Evolutionary conservation across 805 yeast genomes (phyloP), one percentile per base, ranked within the genome.

Genomic region (Yarrowia yakushimensis): DNA sequence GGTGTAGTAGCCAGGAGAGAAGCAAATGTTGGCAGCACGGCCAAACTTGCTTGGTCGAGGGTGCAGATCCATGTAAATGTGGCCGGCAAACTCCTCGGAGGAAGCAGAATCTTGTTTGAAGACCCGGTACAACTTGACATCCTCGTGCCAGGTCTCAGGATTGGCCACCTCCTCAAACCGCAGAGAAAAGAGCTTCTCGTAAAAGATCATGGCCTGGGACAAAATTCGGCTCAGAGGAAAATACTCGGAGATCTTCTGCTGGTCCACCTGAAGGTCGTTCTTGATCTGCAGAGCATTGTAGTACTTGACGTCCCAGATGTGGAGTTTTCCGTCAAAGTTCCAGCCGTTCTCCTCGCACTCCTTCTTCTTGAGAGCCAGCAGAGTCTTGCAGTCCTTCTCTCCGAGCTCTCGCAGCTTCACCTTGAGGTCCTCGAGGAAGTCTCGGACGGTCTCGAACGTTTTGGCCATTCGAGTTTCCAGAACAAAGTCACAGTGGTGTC

Each of bases 21-120:
- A 72, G 17, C 85, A 86, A 70, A 90, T 89, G 71, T 87, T 87
- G 7, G 96, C 96, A 45, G 96, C 96, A 72, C 90, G 96, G 1
- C 91, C 88, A 74, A 87, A 90, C 73, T 90, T 90, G 68, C 93
- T 93, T 63, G 85, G 87, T 70, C 96, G 82, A 67, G 96, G 96
- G 72, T 88, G 92, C 69, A 89, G 76, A 72, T 90, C 96, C 66
- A 90, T 83, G 73, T 85, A 87, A 48, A 90, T 74, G 82, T 88
- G 86, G 30, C 96, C 96, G 64, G 83, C 81, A 74, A 90, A 89
- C 64, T 78, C 81, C 15, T 85, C 84, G n/a, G 71, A 67, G 28
- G 71, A 70, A 41, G 78, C 72, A n/a, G n/a, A n/a, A 67, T 85
- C 89, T 69, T 81, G 75, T 65, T 81, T 80, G 86, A 88, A 88